A percentile compares a stretch with the other conserved stretches of the same genome.
Conservation (phyloP, 2,329 filamentous ascomycete species). For the Hypoxylon sp. region DNA sequence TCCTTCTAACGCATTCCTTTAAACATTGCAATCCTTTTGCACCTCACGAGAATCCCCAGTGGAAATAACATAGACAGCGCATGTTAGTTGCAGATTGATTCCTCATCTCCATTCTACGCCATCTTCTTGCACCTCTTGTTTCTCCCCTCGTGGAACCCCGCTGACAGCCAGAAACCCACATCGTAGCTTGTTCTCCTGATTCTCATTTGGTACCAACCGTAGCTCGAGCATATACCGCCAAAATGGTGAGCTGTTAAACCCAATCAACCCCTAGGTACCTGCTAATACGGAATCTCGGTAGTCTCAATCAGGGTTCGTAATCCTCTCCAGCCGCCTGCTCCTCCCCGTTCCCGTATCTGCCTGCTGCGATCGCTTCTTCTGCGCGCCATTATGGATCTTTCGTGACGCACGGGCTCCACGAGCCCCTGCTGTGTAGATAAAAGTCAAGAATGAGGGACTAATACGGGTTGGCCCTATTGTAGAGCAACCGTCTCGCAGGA, state of each 20-base stretch:
- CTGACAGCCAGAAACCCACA: slow-evolving; percentile 43
- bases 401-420: slow-evolving; percentile 23
- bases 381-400: slow-evolving; percentile 35
- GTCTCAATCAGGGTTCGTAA: slow-evolving; percentile 77
- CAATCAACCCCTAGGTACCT: slow-evolving; percentile 19
- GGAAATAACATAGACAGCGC: slow-evolving; percentile 15
- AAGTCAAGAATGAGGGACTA: slow-evolving; percentile 25
- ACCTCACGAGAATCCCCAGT: slow-evolving; percentile 28
- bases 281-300: slow-evolving; percentile 50
- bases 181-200: slow-evolving; percentile 45
- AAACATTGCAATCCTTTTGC: slow-evolving; percentile 34
- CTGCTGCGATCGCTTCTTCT: slow-evolving; percentile 18
- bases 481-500: slow-evolving; percentile 80
- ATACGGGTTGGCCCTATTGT: slow-evolving; percentile 38
- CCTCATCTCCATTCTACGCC: slow-evolving; percentile 15
- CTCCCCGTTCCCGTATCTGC: slow-evolving; percentile 38
- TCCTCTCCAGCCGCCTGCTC: slow-evolving; percentile 34
- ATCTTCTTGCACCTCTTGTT: slow-evolving; percentile 21
- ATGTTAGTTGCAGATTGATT: slow-evolving; percentile 35
- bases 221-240: slow-evolving; percentile 41
- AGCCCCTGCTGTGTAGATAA: not conserved
- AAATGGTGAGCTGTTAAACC: slow-evolving; percentile 47
- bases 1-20: slow-evolving; percentile 35
- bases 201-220: slow-evolving; percentile 39
- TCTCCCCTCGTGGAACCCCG: slow-evolving; percentile 37